Base-by-base conservation (phyloP, 2,329 filamentous ascomycete genomes). In the Chaetomiaceae sp. region DNA sequence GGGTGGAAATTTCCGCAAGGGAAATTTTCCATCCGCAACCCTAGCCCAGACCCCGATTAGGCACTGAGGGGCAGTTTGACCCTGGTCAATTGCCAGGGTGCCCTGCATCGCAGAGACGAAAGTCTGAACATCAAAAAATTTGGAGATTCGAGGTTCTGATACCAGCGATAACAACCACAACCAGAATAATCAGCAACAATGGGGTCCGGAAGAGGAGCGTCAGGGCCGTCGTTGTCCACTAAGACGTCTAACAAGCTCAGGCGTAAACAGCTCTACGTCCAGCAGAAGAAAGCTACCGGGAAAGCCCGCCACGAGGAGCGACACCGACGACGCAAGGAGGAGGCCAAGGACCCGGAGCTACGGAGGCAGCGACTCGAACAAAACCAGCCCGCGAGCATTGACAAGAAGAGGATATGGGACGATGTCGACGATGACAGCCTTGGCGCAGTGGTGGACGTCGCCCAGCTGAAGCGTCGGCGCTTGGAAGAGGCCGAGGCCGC, bases 381-480 rank as follows among this genome's bases (percentile, higher is more conserved):
- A 61, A 96, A 96, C 72, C 80, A 91, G 39, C 88, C 94, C 0
- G 70, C 82, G 51, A 95, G 90, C 0, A 79, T 96, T 54, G 91
- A 96, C 64, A 82, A 84, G 64, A 96, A 96, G 76, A 83, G 94
- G 68, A 84, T 89, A 29, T 97, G 90, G 89, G 91, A 96, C 64
- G 85, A 91, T 48, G 81, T 84, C 44, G 79, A 80, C 52, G 70
- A 77, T 45, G 81, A 85, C 60, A 78, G 73, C 45, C 72, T 83
- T 6, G 78, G 77, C 58, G 72, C 72, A 14, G 72, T 74, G 60
- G 80, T 85, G 29, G 80, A 85, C 58, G 71, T 85, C 51, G 78
- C 82, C 61, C 75, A 80, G 64, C 67, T 83, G 61, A 84, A 82
- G 72, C 75, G 76, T 61, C 70, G 78, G 64, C 76, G 77, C 51